A percentile compares a stretch with the other conserved stretches of the same genome.
phyloP scores from a whole-genome alignment of 345 rosid species.

The Eucalyptus regnans region DNA sequence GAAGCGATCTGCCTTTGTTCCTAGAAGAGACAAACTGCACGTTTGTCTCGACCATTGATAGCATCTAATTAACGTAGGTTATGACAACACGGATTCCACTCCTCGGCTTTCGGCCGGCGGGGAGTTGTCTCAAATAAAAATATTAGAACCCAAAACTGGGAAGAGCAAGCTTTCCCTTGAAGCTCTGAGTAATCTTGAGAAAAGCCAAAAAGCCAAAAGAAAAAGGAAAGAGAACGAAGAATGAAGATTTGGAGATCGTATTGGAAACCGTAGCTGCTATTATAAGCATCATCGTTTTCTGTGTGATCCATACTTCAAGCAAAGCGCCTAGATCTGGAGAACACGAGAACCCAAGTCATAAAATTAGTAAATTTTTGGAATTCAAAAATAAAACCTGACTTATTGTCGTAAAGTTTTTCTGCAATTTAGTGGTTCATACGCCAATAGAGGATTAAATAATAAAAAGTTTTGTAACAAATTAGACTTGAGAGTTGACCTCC shows the following conservation, averaged over 20 bases:
- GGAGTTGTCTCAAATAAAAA: neutral
- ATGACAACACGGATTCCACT: neutral
- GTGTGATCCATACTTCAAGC: neutral
- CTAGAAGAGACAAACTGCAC: neutral
- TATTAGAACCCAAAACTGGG: neutral
- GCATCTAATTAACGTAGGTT: neutral
- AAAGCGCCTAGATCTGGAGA: neutral
- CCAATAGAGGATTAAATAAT: neutral
- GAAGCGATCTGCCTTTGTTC: neutral
- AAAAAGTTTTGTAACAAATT: neutral
- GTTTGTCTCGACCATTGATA: neutral
- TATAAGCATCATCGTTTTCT: neutral
- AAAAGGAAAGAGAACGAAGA: neutral
- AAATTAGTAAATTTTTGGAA: neutral
- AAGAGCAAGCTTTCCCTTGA: neutral
- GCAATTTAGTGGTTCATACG: neutral
- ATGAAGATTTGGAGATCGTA: neutral
- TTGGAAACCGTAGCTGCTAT: neutral
- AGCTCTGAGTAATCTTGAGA: neutral
- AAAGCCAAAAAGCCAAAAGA: neutral
- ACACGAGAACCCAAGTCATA: neutral
- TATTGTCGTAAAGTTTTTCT: neutral
- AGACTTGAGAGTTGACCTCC: neutral
- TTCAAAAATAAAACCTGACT: neutral
- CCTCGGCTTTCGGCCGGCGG: neutral